Percentiles rank a stretch among this genome's conserved stretches.
phyloP scores from a whole-genome alignment of 2,329 filamentous ascomycete species.

The Nannizziopsis arthrosporioides region DNA sequence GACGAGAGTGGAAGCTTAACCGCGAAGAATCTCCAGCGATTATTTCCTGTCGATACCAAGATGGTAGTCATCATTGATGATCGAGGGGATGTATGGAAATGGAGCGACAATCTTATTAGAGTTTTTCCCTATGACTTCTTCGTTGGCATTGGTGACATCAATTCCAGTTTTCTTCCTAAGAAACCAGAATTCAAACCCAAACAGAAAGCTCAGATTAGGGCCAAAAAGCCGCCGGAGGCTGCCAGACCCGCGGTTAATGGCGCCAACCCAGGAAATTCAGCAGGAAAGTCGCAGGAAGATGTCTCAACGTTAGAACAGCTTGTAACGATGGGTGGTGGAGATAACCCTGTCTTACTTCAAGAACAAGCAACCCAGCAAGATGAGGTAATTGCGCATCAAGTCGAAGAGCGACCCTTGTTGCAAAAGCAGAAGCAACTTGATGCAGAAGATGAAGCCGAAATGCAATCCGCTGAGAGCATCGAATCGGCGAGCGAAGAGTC shows the following conservation, averaged over 20 bases:
- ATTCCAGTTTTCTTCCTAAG: constrained; percentile 90
- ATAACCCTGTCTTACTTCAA: constrained; percentile 56
- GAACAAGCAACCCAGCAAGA: constrained; percentile 77
- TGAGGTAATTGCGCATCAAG: constrained; percentile 73
- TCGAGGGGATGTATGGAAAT: constrained; percentile 89
- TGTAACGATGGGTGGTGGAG: constrained; percentile 60
- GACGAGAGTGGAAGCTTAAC: constrained; percentile 93
- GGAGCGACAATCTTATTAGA: constrained; percentile 85
- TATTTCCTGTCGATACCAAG: constrained; percentile 94
- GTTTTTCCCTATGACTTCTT: constrained; percentile 96
- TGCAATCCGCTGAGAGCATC: constrained; percentile 36
- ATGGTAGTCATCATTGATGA: constrained; percentile 99
- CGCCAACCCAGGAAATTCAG: constrained; percentile 13
- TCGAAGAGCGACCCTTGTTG: constrained; percentile 77
- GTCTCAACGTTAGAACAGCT: constrained; percentile 59
- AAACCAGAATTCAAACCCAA: constrained; percentile 43
- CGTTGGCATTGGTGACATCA: constrained; percentile 95
- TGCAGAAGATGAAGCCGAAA: constrained; percentile 60
- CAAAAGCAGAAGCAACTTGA: constrained; percentile 87
- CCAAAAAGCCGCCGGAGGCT: constrained; percentile 16
- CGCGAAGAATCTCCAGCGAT: constrained; percentile 73
- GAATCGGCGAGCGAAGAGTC: constrained; percentile 32
- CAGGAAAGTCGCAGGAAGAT: constrained; percentile 24
- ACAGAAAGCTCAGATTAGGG: constrained; percentile 21
- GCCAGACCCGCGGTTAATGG: constrained; percentile 26